Evolutionary conservation across 257 asterid genomes (phyloP).

Genomic region (Capsicum chinense): DNA sequence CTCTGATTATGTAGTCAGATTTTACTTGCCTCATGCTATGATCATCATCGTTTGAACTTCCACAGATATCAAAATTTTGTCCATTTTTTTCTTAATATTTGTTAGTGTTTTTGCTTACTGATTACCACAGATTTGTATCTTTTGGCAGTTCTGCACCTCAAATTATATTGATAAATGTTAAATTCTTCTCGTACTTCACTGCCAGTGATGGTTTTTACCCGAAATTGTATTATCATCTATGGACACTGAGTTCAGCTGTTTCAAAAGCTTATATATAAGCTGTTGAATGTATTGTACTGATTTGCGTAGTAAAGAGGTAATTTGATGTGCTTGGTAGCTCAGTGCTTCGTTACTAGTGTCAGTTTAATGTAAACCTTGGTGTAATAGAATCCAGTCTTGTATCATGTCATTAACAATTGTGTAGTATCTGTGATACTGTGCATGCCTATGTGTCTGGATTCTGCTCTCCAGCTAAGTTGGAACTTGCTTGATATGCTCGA

Average conservation of each 20-base stretch:
- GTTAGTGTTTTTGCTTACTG: background rate
- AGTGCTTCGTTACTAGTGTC: conserved; percentile 7
- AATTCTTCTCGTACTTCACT: background rate
- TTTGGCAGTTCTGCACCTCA: conserved; percentile 16
- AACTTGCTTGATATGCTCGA: conserved; percentile 25
- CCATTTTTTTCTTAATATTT: conserved; percentile 1
- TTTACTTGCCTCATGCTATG: background rate
- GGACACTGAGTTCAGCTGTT: background rate
- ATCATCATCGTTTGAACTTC: conserved; percentile 2
- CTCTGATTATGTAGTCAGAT: conserved; percentile 20
- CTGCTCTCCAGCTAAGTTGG: background rate
- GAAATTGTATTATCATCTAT: too few relatives aligned
- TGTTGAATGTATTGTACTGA: background rate
- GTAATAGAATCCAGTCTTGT: conserved; percentile 16
- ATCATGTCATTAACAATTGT: background rate
- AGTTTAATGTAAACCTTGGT: background rate
- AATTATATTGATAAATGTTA: conserved; percentile 5
- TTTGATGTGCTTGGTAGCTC: conserved; percentile 1
- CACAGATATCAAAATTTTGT: conserved; percentile 10
- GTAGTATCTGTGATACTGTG: background rate
- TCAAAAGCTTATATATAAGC: background rate
- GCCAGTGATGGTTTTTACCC: background rate
- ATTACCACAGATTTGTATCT: conserved; percentile 9
- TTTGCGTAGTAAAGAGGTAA: conserved; percentile 15
- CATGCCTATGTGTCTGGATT: background rate